These are phyloP conservation scores for Maudiozyma bulderi DNA, from an alignment of 805 yeast genomes.

Conservation along the genomic window DNA sequence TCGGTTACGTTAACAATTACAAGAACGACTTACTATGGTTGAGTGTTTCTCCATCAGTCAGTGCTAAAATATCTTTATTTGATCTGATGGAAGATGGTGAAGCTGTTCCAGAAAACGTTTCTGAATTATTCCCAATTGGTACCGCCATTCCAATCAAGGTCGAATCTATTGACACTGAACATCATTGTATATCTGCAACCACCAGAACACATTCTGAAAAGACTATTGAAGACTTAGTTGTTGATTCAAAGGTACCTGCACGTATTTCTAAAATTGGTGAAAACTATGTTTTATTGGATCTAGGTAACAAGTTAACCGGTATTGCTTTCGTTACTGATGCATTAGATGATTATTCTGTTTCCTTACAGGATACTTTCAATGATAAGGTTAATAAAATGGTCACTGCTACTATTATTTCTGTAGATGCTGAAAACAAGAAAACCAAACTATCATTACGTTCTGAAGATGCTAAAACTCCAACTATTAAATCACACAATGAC, in stretches of 20 bases:
- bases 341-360: constrained; percentile 51
- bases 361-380: constrained; percentile 40
- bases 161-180: constrained; percentile 43
- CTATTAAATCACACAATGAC: constrained; percentile 41
- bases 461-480: constrained; percentile 38
- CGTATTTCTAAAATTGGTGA: constrained; percentile 51
- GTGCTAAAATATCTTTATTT: constrained; percentile 57
- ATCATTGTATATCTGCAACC: constrained; percentile 39
- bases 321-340: constrained; percentile 71
- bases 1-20: constrained; percentile 58
- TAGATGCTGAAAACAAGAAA: constrained; percentile 36
- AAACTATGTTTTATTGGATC: constrained; percentile 53
- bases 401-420: constrained; percentile 41
- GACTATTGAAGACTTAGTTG: constrained; percentile 38
- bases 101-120: constrained; percentile 39
- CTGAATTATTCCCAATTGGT: constrained; percentile 60
- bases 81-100: constrained; percentile 48
- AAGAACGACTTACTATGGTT: constrained; percentile 57
- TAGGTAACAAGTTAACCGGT: constrained; percentile 48
- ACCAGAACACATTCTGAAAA: constrained; percentile 38
- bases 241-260: constrained; percentile 51
- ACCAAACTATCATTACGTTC: constrained; percentile 58
- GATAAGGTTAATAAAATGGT: constrained; percentile 40
- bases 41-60: constrained; percentile 55
- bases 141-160: constrained; percentile 54